Percentiles rank a stretch among this genome's conserved stretches.
Evolutionary conservation across 345 rosid species (phyloP).

Genomic region (Gossypium longicalyx): DNA sequence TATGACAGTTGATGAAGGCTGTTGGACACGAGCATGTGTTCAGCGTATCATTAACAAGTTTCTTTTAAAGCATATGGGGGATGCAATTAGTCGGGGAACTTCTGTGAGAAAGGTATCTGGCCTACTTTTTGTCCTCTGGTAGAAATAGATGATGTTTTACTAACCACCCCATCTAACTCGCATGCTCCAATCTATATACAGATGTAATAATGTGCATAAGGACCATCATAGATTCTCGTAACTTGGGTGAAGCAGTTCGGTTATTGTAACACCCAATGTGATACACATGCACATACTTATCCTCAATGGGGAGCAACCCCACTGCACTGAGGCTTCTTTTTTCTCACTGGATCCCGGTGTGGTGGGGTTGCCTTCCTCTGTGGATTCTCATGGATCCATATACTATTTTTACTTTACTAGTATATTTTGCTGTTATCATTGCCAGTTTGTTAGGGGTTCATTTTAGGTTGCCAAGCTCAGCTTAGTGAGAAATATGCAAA

Average conservation of each 20-base stretch:
- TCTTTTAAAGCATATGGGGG: conserved; percentile 64
- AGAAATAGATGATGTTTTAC: neutral
- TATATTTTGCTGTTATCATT: neutral
- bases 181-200: neutral
- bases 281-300: neutral
- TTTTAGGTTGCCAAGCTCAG: neutral
- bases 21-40: conserved; percentile 57
- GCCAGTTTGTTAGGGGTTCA: neutral
- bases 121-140: neutral
- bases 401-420: neutral
- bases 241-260: neutral
- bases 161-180: neutral
- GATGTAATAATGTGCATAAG: neutral
- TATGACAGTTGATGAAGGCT: conserved; percentile 27
- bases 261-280: neutral
- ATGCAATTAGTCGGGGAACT: conserved; percentile 54
- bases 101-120: conserved; percentile 55
- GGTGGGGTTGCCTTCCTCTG: neutral
- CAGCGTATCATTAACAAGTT: conserved; percentile 48
- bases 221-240: neutral
- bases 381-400: neutral
- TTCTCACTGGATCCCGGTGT: neutral
- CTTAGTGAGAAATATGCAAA: conserved; percentile 11
- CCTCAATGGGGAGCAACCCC: neutral
- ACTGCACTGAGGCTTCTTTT: neutral